A percentile compares a stretch with the other conserved stretches of the same genome.
phyloP scores from a whole-genome alignment of 1,284 basidiomycete genomes.

The Sphagnurus paluster region DNA sequence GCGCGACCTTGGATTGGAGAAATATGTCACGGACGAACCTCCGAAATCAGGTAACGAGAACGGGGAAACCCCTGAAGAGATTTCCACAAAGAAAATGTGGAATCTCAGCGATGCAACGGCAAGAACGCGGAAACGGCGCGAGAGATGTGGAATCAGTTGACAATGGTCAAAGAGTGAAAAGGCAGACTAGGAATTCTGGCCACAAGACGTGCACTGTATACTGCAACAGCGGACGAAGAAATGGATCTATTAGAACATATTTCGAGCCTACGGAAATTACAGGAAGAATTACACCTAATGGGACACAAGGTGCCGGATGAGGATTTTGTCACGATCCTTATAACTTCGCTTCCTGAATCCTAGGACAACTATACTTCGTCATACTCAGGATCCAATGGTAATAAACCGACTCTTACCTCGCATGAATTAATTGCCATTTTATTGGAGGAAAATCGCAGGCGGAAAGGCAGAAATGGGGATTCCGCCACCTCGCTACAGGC shows the following conservation, averaged over 20 bases:
- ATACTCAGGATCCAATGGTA: constrained; percentile 5
- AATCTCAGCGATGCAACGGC: too few species aligned
- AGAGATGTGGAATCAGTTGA: constrained; percentile 28
- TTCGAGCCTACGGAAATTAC: constrained; percentile 18
- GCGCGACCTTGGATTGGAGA: too few species aligned
- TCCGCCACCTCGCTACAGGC: not conserved
- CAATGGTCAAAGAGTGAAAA: constrained; percentile 26
- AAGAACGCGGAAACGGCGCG: constrained; percentile 21
- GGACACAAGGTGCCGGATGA: constrained; percentile 17
- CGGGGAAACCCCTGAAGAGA: constrained; percentile 26
- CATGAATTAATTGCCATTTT: constrained; percentile 5
- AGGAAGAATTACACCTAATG: constrained; percentile 23
- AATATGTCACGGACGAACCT: too few species aligned
- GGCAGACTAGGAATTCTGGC: constrained; percentile 23
- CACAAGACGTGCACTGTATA: constrained; percentile 20
- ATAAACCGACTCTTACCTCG: constrained; percentile 1
- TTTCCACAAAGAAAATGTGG: constrained; percentile 26
- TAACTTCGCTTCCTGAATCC: constrained; percentile 22
- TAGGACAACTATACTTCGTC: constrained; percentile 12
- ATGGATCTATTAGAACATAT: constrained; percentile 24
- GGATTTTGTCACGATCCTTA: constrained; percentile 8
- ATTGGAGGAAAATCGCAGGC: constrained; percentile 3
- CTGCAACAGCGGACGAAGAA: constrained; percentile 18
- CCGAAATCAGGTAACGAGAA: too few species aligned
- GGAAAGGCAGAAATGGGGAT: not conserved